These are phyloP conservation scores for Porogramme epimiltina DNA, from an alignment of 1,284 basidiomycete genomes.

Conservation along the genomic window DNA sequence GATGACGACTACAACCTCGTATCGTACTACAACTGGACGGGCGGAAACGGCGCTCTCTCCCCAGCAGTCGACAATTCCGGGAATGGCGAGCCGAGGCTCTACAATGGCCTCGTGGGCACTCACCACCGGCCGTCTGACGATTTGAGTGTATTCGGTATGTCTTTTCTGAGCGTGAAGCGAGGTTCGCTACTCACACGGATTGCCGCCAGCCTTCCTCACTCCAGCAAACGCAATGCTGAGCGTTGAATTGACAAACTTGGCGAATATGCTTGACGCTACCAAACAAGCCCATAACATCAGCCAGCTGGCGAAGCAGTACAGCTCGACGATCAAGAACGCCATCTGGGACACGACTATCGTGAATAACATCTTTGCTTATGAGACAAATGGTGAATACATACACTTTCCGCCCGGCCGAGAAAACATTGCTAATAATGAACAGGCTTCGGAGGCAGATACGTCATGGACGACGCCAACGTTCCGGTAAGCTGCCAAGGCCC, in stretches of 20 bases:
- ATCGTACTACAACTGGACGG: constrained; percentile 82
- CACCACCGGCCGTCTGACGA: constrained; percentile 80
- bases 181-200: background rate
- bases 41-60: constrained; percentile 60
- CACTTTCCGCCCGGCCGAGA: background rate
- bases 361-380: constrained; percentile 73
- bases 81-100: constrained; percentile 69
- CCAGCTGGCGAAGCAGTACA: constrained; percentile 56
- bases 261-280: constrained; percentile 56
- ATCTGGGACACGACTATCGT: constrained; percentile 67
- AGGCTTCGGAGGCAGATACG: constrained; percentile 68
- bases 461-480: constrained; percentile 84
- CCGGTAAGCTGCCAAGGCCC: constrained; percentile 54
- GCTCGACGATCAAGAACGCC: constrained; percentile 58
- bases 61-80: constrained; percentile 66
- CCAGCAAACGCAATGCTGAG: constrained; percentile 82
- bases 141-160: constrained; percentile 63
- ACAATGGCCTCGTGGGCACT: constrained; percentile 66
- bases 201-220: constrained; percentile 64
- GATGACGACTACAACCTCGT: constrained; percentile 70
- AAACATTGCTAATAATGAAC: background rate
- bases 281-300: constrained; percentile 53
- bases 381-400: constrained; percentile 61
- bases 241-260: constrained; percentile 66
- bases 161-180: background rate